These are phyloP conservation scores for Grigorovia jiainica DNA, from an alignment of 805 yeast genomes.

Conservation along the genomic window DNA sequence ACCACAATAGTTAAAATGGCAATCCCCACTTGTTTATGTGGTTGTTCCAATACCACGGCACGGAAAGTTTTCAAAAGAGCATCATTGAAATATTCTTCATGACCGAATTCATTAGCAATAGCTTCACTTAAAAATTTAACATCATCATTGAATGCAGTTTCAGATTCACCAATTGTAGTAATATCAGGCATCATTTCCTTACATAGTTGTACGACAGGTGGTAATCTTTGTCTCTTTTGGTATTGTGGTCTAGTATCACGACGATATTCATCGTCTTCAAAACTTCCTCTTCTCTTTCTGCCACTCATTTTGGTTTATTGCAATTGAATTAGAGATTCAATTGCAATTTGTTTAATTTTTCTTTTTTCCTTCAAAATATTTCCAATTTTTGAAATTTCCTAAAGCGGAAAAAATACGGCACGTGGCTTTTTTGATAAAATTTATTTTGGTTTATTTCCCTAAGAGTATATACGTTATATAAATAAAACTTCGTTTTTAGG, in stretches of 20 bases:
- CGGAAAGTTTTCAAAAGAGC: slow-evolving; percentile 54
- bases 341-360: background rate
- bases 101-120: slow-evolving; percentile 54
- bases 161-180: slow-evolving; percentile 50
- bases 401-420: no score
- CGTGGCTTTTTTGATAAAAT: no score
- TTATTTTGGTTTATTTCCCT: no score
- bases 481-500: no score
- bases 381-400: no score
- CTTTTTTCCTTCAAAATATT: no score
- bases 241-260: slow-evolving; percentile 26
- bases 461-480: no score
- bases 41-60: slow-evolving; percentile 76
- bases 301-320: slow-evolving; percentile 6
- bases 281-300: slow-evolving; percentile 16
- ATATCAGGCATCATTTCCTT: slow-evolving; percentile 42
- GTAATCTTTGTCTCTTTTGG: slow-evolving; percentile 30
- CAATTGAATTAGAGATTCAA: background rate
- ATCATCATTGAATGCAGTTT: slow-evolving; percentile 44
- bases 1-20: slow-evolving; percentile 58
- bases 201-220: slow-evolving; percentile 39
- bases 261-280: slow-evolving; percentile 23
- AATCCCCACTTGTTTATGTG: slow-evolving; percentile 74
- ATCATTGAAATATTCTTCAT: slow-evolving; percentile 47
- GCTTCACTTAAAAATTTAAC: slow-evolving; percentile 61